Base-by-base conservation (phyloP, 148 eudicot genomes). In the Agrostemma githago region DNA sequence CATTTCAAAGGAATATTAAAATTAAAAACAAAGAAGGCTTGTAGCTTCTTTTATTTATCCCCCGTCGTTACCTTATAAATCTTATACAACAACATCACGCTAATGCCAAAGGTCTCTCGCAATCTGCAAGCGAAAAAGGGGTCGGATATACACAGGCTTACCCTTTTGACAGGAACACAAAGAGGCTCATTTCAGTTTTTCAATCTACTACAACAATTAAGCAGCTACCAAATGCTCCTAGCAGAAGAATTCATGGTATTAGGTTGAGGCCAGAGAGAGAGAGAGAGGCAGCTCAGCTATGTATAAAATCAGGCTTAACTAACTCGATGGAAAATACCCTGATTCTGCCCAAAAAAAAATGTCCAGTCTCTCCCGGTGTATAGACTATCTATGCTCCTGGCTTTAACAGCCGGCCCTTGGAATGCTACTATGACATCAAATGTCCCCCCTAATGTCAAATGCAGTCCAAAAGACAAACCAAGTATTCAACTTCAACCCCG, bases 391-490 rank as follows among this genome's bases (percentile, higher is more conserved):
- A 34, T 62, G 61, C 66, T 53, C 71, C 44, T 5, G 5, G 54
- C 15, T 46, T 54, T 15, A 8, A 34, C 39, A 20, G 37, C 6
- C 15, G 16, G 26, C 74, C 68, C 51, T 38, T 4, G 14, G 14
- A 20, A 26, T 20, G 65, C 59, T 66, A 42, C 15, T 57, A 44
- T 9, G 58, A 62, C 10, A 5, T 72, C 12, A 48, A 73, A 20
- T 34, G 6, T 21, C 8, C 10, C 17, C 42, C 15, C 46, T 39
- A 51, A 66, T 67, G 17, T 66, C 46, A 10, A 67, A 46, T 43
- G 41, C 66, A 51, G 53, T 10, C 54, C 5, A 39, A 67, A 68
- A 73, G 9, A 53, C 66, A 66, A 78, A 72, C 67, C 39, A 44
- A 16, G 57, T 5, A 59, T 16, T 6, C 21, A 71, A 11, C 16